Evolutionary conservation across 2,329 filamentous ascomycete genomes (phyloP).

Genomic region (Colletotrichum simmondsii): DNA sequence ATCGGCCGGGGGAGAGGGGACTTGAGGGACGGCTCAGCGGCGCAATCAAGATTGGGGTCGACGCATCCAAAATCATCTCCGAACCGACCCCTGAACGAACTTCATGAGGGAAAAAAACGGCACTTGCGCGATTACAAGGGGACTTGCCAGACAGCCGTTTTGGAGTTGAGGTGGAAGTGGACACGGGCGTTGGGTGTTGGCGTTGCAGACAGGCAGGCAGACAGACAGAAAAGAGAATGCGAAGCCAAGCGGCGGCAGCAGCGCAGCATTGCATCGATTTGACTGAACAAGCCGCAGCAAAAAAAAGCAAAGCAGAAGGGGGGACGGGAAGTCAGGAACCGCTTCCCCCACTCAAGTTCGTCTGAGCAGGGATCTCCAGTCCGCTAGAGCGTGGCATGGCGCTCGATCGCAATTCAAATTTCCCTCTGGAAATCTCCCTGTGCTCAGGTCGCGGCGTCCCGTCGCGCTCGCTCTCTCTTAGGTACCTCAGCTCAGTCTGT

Average conservation of each 20-base stretch:
- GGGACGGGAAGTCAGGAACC: constrained; percentile 14
- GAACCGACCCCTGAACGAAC: background rate
- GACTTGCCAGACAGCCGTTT: background rate
- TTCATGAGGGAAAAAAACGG: background rate
- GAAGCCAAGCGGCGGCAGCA: background rate
- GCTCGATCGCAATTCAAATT: constrained; percentile 33
- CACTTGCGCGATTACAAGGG: constrained; percentile 19
- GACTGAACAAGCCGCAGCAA: background rate
- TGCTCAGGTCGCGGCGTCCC: background rate
- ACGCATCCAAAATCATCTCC: constrained; percentile 5
- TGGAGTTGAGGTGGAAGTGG: background rate
- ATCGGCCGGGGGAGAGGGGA: background rate
- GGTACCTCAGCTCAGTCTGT: background rate
- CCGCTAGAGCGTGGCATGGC: constrained; percentile 22
- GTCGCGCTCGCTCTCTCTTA: constrained; percentile 11
- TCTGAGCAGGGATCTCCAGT: constrained; percentile 26
- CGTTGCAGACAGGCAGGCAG: background rate
- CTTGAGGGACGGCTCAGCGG: background rate
- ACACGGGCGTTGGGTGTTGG: background rate
- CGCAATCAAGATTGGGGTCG: background rate
- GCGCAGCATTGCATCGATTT: too few relatives aligned
- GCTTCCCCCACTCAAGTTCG: constrained; percentile 18
- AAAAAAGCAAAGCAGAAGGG: background rate
- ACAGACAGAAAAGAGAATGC: background rate
- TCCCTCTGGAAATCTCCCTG: constrained; percentile 21